phyloP scores from a whole-genome alignment of 2,329 filamentous ascomycete genomes.

The Xenoacremonium recifei region DNA sequence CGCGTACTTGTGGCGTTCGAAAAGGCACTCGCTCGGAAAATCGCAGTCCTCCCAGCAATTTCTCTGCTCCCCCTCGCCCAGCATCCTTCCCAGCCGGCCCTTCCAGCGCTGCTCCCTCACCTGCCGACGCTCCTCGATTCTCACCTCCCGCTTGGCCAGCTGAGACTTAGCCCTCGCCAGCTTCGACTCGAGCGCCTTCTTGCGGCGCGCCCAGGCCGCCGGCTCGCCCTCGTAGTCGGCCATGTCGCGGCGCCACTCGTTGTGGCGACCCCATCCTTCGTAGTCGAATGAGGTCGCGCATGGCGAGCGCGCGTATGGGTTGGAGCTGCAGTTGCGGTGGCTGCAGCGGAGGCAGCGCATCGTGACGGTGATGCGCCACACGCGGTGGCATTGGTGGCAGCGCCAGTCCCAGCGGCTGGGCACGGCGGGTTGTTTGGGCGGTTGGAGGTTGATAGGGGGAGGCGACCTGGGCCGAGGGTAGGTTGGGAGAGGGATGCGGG shows the following conservation, averaged over 20 bases:
- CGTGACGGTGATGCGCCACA: conserved; percentile 31
- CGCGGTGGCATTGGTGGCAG: conserved; percentile 31
- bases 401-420: conserved; percentile 31
- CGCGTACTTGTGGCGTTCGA: conserved; percentile 8
- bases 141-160: neutral
- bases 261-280: conserved; percentile 26
- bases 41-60: conserved; percentile 23
- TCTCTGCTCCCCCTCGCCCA: conserved; percentile 5
- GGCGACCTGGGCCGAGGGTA: neutral
- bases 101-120: neutral
- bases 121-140: neutral
- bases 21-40: conserved; percentile 21
- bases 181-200: neutral
- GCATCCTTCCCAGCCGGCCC: conserved; percentile 1
- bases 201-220: conserved; percentile 5
- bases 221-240: conserved; percentile 2
- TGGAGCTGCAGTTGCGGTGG: conserved; percentile 33
- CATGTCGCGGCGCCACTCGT: conserved; percentile 28
- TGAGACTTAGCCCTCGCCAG: neutral
- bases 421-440: neutral
- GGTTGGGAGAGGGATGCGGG: conserved; percentile 1
- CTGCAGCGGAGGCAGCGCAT: conserved; percentile 38
- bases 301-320: neutral
- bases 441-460: neutral
- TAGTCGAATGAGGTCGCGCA: conserved; percentile 34